These are phyloP conservation scores for Ministeria vibrans DNA, from an alignment of 78 protist genomes.

Conservation along the genomic window DNA sequence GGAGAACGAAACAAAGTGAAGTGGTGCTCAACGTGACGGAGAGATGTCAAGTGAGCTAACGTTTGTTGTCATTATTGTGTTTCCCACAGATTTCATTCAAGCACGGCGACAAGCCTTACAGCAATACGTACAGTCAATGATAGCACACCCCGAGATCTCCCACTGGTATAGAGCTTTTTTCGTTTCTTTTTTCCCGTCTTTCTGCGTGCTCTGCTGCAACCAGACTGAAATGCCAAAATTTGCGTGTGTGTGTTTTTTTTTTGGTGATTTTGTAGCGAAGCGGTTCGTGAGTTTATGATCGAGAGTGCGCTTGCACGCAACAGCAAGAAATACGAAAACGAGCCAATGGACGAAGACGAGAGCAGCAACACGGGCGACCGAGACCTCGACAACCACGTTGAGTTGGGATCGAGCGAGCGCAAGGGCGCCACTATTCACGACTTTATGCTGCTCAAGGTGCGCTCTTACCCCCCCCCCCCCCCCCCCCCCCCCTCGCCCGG, in stretches of 20 bases:
- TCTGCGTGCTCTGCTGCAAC: neutral
- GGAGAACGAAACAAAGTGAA: too few species aligned
- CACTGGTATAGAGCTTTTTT: too few species aligned
- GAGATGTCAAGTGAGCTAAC: too few species aligned
- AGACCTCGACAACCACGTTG: neutral
- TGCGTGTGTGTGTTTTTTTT: neutral
- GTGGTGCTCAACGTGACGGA: too few species aligned
- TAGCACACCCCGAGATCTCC: neutral
- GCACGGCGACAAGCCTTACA: neutral
- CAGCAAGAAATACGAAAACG: neutral
- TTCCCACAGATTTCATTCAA: neutral
- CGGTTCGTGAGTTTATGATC: neutral
- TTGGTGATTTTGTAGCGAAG: neutral
- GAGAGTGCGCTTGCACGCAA: neutral
- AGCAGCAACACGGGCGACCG: neutral
- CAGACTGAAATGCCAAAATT: neutral
- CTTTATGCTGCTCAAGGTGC: constrained; percentile 37
- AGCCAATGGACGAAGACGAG: neutral
- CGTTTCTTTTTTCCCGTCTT: neutral
- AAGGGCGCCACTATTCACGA: neutral
- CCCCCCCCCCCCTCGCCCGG: too few species aligned
- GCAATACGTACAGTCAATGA: neutral
- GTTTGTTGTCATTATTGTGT: neutral
- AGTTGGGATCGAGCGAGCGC: neutral
- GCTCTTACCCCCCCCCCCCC: too few species aligned